Evolutionary conservation across 768 basidiomycete genomes (phyloP).

Genomic region (Pisolithus marmoratus): DNA sequence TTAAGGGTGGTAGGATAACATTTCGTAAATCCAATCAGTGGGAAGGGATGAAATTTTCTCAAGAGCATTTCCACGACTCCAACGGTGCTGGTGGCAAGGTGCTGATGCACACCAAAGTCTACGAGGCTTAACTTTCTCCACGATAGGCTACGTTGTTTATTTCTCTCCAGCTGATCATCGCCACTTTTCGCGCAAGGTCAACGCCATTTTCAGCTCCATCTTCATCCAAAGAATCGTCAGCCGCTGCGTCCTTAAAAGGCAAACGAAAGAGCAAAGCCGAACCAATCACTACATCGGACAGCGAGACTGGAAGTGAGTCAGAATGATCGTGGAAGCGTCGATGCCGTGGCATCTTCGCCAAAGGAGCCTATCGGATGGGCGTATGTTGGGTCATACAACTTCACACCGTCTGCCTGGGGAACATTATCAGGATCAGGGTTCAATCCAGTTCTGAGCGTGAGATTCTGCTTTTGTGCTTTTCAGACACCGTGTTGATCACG

Average conservation of each 20-base stretch:
- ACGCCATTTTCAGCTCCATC: conserved; percentile 9
- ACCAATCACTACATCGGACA: conserved; percentile 25
- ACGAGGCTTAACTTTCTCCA: conserved; percentile 1
- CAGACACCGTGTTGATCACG: not conserved
- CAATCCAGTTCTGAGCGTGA: conserved; percentile 67
- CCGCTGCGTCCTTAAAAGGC: conserved; percentile 5
- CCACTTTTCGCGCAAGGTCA: conserved; percentile 36
- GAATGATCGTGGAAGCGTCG: conserved; percentile 29
- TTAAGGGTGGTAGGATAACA: conserved; percentile 79
- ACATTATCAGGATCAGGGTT: conserved; percentile 66
- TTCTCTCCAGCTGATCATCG: conserved; percentile 69
- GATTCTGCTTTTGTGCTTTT: conserved; percentile 21
- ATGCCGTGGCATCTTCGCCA: conserved; percentile 27
- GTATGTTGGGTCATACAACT: conserved; percentile 89
- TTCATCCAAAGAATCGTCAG: conserved; percentile 7
- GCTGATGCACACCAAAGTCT: conserved; percentile 91
- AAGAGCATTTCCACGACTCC: conserved; percentile 68
- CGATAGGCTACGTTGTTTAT: not conserved
- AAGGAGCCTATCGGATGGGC: conserved; percentile 57
- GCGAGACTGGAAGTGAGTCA: conserved; percentile 29
- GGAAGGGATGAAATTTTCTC: conserved; percentile 64
- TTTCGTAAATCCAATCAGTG: conserved; percentile 76
- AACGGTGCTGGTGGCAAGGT: conserved; percentile 75
- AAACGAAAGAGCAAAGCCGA: conserved; percentile 21
- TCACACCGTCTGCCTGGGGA: conserved; percentile 89